Evolutionary conservation across 139 green algal genomes (phyloP), one percentile per base, ranked within the genome.

Genomic region (Axilococcus clingmanii): DNA sequence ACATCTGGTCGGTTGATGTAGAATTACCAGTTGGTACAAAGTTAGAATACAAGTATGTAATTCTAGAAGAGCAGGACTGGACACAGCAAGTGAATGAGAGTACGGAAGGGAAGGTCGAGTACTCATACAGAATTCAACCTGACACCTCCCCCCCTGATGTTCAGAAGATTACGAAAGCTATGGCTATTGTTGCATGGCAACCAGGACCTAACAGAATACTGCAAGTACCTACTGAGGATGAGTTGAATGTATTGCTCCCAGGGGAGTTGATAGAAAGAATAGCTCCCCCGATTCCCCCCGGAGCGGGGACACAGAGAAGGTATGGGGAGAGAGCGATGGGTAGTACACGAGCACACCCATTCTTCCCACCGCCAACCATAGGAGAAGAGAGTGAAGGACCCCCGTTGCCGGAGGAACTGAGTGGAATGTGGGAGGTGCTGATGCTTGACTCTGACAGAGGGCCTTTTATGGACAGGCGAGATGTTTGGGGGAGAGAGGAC

Each of bases 171-270:
- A 77, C 81, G 46, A 87, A 83, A 55, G 72, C 89, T 64, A 95
- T 95, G 87, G 87, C 87, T 27, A 95, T 95, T 51, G 87, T 95
- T 14, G 86, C 84, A 11, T 95, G 87, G 87, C 85, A 94, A 76
- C 81, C 85, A 4, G 87, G 87, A 2, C 83, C 85, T 7, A 95
- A 95, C 61, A 57, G 82, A 6, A 59, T 88, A 2, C 48, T 93
- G 20, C 65, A 86, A 32, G 83, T 95, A 1, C 85, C 85, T 1
- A 63, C 55, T 19, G 65, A 87, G 79, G 81, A 81, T 7, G 57
- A 59, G 27, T 29, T 59, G 19, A 41, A 9, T 14, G 31, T 9
- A 2, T 48, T 87, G 17, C 31, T 55, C 17, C 35, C 43, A 28
- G 81, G 79, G 2, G 48, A 72, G 15, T 49, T 56, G 17, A 57